phyloP scores from a whole-genome alignment of 129 eudicot genomes.

The Scalesia atractyloides region DNA sequence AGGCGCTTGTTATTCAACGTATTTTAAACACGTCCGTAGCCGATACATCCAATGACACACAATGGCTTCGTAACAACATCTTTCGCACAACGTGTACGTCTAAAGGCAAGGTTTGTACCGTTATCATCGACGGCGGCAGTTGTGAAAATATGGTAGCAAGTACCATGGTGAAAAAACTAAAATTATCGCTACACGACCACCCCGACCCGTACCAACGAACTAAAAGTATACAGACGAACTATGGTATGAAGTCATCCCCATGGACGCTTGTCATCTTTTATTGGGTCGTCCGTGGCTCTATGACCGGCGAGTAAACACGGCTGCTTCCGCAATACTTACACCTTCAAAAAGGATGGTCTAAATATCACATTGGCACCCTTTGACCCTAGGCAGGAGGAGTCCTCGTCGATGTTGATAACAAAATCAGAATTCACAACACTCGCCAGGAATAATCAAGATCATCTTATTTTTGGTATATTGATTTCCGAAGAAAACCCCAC shows the following conservation, averaged over 20 bases:
- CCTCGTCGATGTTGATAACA: background rate
- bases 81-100: background rate
- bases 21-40: background rate
- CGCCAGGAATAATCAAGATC: background rate
- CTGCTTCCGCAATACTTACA: too few relatives aligned
- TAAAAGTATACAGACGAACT: too few relatives aligned
- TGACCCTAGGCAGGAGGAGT: background rate
- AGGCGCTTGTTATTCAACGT: background rate
- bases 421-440: background rate
- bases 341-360: too few relatives aligned
- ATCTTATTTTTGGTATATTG: background rate
- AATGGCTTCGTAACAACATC: background rate
- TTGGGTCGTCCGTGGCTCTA: too few relatives aligned
- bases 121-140: background rate
- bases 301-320: too few relatives aligned
- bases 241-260: too few relatives aligned
- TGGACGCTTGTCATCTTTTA: too few relatives aligned
- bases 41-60: background rate
- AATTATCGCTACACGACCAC: background rate
- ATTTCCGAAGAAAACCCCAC: background rate
- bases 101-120: background rate
- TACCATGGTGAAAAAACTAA: background rate
- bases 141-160: background rate
- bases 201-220: background rate
- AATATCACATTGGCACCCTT: too few relatives aligned